Evolutionary conservation across 495 filamentous ascomycete species (phyloP).

Genomic region (Tetracladium setigerum): DNA sequence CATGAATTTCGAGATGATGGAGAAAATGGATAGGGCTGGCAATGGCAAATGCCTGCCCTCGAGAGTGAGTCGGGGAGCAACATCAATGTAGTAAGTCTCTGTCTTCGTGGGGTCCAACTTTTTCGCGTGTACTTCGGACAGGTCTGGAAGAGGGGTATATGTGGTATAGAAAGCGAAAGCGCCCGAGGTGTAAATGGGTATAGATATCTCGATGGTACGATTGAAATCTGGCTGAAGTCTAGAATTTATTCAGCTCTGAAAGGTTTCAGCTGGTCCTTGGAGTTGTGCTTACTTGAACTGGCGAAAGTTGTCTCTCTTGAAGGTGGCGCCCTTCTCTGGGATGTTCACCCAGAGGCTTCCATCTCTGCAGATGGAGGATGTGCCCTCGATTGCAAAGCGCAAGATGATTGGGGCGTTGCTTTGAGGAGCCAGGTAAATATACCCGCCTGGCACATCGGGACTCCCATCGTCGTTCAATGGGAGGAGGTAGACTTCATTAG

Average conservation of each 20-base stretch:
- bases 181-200: constrained; percentile 76
- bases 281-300: constrained; percentile 68
- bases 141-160: constrained; percentile 76
- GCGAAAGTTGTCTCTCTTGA: constrained; percentile 68
- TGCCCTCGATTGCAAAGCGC: constrained; percentile 90
- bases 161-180: constrained; percentile 95
- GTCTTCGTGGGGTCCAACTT: constrained; percentile 54
- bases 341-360: constrained; percentile 96
- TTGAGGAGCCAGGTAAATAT: constrained; percentile 83
- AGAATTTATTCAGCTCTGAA: constrained; percentile 4
- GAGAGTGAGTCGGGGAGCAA: constrained; percentile 73
- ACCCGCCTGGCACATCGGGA: constrained; percentile 80
- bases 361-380: constrained; percentile 88
- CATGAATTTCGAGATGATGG: constrained; percentile 97
- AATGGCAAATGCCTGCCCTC: constrained; percentile 64
- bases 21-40: constrained; percentile 83
- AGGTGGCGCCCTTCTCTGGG: constrained; percentile 64
- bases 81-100: constrained; percentile 80
- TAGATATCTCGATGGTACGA: constrained; percentile 77
- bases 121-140: constrained; percentile 47
- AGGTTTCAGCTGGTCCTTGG: background rate
- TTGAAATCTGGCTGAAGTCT: constrained; percentile 92
- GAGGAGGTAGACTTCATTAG: constrained; percentile 71
- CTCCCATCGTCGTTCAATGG: constrained; percentile 87
- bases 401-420: constrained; percentile 63